Percentiles rank a stretch among this genome's conserved stretches.
Conservation (phyloP, 2,329 filamentous ascomycete genomes). For the Talaromyces sp. region DNA sequence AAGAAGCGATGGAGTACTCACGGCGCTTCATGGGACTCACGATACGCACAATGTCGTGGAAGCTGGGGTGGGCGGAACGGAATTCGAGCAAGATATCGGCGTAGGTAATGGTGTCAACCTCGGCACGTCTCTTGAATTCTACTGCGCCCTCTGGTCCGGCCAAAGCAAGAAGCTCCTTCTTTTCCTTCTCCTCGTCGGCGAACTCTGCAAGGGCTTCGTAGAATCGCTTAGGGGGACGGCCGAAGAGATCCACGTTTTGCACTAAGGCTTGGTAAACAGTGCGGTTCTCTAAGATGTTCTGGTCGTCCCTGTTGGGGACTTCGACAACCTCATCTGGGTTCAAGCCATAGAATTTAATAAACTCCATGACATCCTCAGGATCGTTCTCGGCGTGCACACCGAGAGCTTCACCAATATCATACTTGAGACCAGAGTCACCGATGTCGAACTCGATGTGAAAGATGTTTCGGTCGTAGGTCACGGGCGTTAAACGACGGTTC, state of each 20-base stretch:
- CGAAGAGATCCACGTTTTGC: conserved; percentile 95
- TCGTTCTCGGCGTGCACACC: conserved; percentile 97
- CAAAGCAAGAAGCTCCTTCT: conserved; percentile 72
- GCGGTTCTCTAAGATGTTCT: conserved; percentile 71
- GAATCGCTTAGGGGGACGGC: conserved; percentile 94
- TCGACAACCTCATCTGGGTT: conserved; percentile 82
- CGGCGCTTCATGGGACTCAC: conserved; percentile 90
- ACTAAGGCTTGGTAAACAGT: conserved; percentile 88
- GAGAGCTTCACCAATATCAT: conserved; percentile 95
- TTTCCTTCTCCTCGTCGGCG: conserved; percentile 76
- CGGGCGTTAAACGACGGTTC: conserved; percentile 86
- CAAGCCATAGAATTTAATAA: conserved; percentile 87
- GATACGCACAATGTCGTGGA: conserved; percentile 84
- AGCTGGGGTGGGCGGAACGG: conserved; percentile 78
- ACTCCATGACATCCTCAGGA: conserved; percentile 69
- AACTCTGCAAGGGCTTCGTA: conserved; percentile 90
- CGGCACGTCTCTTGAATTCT: conserved; percentile 87
- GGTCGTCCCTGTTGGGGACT: conserved; percentile 79
- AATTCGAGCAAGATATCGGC: conserved; percentile 89
- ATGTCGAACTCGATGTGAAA: conserved; percentile 99
- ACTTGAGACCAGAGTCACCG: conserved; percentile 82
- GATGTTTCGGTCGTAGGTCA: conserved; percentile 93
- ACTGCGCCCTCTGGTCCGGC: conserved; percentile 74
- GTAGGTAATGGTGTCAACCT: conserved; percentile 88
- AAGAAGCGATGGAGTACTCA: conserved; percentile 98